These are phyloP conservation scores for Leccinum brunneo-olivaceum DNA, from an alignment of 1,284 basidiomycete species.

Conservation along the genomic window DNA sequence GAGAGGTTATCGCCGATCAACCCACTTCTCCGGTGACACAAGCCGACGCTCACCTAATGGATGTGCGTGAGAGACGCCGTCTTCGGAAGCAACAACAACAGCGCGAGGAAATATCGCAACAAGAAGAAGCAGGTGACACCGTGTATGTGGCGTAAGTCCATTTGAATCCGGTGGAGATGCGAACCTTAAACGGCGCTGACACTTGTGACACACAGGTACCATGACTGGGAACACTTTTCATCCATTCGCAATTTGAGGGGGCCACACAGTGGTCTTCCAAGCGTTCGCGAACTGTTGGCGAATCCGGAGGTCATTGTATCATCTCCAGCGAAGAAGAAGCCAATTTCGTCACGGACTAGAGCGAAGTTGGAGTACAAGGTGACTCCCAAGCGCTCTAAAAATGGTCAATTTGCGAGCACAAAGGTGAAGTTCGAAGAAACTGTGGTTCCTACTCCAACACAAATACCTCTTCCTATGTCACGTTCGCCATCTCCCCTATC, in stretches of 20 bases:
- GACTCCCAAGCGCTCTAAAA: conserved; percentile 27
- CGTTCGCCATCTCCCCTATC: conserved; percentile 41
- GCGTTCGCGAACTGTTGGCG: conserved; percentile 51
- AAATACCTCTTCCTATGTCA: conserved; percentile 38
- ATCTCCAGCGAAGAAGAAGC: conserved; percentile 29
- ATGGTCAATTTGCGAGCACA: conserved; percentile 23
- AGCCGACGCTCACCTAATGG: conserved; percentile 23
- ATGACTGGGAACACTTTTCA: conserved; percentile 94
- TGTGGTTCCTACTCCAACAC: conserved; percentile 23
- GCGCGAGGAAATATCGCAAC: conserved; percentile 26
- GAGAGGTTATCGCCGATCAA: conserved; percentile 30
- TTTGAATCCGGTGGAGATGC: conserved; percentile 9
- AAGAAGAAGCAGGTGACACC: conserved; percentile 33
- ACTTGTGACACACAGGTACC: conserved; percentile 48
- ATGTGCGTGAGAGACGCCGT: conserved; percentile 30
- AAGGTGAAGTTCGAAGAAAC: conserved; percentile 23
- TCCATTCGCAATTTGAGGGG: conserved; percentile 83
- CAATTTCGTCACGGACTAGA: conserved; percentile 16
- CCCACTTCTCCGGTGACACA: conserved; percentile 23
- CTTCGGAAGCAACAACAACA: conserved; percentile 27
- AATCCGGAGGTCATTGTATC: conserved; percentile 22
- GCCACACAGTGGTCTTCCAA: conserved; percentile 74
- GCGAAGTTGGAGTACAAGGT: conserved; percentile 24
- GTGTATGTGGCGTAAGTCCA: conserved; percentile 75
- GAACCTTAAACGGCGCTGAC: conserved; percentile 11